These are phyloP conservation scores for Colletotrichum graminicola DNA, from an alignment of 2,329 filamentous ascomycete species.

Conservation along the genomic window DNA sequence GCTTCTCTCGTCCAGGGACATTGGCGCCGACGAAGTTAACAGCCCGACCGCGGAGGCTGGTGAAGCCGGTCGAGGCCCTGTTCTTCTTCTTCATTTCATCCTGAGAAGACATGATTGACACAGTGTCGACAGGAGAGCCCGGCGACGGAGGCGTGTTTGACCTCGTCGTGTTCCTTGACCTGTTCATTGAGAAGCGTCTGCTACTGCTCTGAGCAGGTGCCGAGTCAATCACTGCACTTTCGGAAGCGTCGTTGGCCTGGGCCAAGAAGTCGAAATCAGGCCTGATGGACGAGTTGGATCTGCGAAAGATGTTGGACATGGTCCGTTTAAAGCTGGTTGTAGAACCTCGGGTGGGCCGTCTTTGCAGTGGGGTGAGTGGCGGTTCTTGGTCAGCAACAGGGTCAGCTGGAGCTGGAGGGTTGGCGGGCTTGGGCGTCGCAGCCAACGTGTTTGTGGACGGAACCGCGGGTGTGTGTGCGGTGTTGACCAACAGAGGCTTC, in stretches of 20 bases:
- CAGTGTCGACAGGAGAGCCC: constrained; percentile 59
- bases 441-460: constrained; percentile 27
- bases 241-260: constrained; percentile 43
- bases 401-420: constrained; percentile 27
- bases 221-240: constrained; percentile 42
- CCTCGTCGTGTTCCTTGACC: constrained; percentile 59
- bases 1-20: constrained; percentile 45
- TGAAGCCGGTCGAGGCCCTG: constrained; percentile 63
- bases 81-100: constrained; percentile 64
- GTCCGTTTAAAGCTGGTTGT: constrained; percentile 62
- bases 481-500: constrained; percentile 38
- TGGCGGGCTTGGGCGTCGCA: constrained; percentile 23
- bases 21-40: constrained; percentile 60
- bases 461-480: constrained; percentile 28
- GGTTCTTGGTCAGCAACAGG: constrained; percentile 46
- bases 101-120: constrained; percentile 55
- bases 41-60: constrained; percentile 59
- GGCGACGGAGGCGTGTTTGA: constrained; percentile 66
- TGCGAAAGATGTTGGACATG: constrained; percentile 63
- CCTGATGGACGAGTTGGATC: constrained; percentile 54
- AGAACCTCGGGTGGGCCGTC: constrained; percentile 57
- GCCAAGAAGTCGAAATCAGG: constrained; percentile 44
- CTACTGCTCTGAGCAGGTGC: constrained; percentile 28
- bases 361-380: constrained; percentile 50
- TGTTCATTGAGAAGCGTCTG: constrained; percentile 57